Conservation (phyloP, 345 rosid species). For the Acer negundo region DNA sequence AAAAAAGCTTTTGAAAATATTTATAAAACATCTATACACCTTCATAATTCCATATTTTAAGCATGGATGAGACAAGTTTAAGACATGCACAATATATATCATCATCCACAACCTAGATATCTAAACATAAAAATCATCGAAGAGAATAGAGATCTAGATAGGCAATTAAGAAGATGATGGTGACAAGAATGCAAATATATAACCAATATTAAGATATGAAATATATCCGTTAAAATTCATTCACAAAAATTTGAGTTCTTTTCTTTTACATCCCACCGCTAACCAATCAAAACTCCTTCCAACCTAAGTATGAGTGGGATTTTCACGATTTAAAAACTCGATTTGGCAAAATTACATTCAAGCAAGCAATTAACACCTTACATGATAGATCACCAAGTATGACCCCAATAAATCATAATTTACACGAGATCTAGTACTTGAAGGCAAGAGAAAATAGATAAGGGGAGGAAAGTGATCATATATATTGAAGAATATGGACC, state of each 20-base stretch:
- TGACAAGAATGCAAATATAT: too few relatives aligned
- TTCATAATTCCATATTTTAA: constrained; percentile 36
- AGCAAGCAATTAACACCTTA: neutral
- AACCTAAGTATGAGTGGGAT: neutral
- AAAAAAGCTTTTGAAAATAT: too few relatives aligned
- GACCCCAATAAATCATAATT: neutral
- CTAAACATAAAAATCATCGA: constrained; percentile 22
- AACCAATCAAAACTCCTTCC: neutral
- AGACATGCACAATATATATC: constrained; percentile 56
- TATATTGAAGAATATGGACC: too few relatives aligned
- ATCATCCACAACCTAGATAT: constrained; percentile 65
- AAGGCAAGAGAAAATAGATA: too few relatives aligned
- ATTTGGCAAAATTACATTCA: neutral
- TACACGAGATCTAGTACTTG: neutral
- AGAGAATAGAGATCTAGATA: too few relatives aligned
- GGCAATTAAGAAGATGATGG: neutral
- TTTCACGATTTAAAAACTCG: neutral
- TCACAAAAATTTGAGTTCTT: too few relatives aligned
- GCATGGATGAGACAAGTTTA: constrained; percentile 46
- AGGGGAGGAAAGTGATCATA: too few relatives aligned
- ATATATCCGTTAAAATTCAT: neutral
- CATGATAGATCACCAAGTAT: neutral
- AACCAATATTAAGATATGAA: neutral
- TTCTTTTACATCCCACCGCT: neutral
- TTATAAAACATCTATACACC: constrained; percentile 34